Percentiles rank a stretch among this genome's conserved stretches.
Evolutionary conservation across 148 eudicot species (phyloP).

Genomic region (Amaranthus hypochondriacus): DNA sequence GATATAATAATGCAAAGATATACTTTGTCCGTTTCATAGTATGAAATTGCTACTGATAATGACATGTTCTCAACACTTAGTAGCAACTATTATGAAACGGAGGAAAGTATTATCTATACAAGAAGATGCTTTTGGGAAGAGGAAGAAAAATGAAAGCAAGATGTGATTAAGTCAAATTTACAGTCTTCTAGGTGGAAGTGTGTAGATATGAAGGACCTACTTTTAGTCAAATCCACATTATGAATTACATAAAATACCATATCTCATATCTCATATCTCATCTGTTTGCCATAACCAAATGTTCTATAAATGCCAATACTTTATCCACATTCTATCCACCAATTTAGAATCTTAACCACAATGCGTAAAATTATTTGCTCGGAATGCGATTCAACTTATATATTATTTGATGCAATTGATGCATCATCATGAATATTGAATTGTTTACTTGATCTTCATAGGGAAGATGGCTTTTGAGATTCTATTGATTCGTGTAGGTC

Average conservation of each 20-base stretch:
- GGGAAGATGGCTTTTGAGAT: too few relatives aligned
- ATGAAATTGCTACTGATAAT: too few relatives aligned
- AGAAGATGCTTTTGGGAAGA: conserved; percentile 28
- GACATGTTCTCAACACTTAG: too few relatives aligned
- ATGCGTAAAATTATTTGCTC: too few relatives aligned
- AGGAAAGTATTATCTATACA: conserved; percentile 1
- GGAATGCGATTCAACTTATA: too few relatives aligned
- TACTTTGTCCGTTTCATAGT: too few relatives aligned
- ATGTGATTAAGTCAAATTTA: conserved; percentile 22
- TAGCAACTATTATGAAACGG: background rate
- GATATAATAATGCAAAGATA: too few relatives aligned
- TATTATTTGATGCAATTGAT: too few relatives aligned
- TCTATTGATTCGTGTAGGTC: too few relatives aligned
- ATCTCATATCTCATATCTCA: background rate
- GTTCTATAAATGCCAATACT: background rate
- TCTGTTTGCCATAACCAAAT: background rate
- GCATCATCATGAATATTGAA: too few relatives aligned
- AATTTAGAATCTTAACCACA: conserved; percentile 7
- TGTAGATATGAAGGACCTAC: conserved; percentile 11
- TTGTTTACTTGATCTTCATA: too few relatives aligned
- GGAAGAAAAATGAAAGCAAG: conserved; percentile 11
- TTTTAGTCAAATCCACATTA: conserved; percentile 15
- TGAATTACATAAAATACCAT: conserved; percentile 4
- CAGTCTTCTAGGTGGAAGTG: conserved; percentile 26
- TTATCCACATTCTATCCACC: background rate